Base-by-base conservation (phyloP, 768 basidiomycete species). In the Suillus spraguei region DNA sequence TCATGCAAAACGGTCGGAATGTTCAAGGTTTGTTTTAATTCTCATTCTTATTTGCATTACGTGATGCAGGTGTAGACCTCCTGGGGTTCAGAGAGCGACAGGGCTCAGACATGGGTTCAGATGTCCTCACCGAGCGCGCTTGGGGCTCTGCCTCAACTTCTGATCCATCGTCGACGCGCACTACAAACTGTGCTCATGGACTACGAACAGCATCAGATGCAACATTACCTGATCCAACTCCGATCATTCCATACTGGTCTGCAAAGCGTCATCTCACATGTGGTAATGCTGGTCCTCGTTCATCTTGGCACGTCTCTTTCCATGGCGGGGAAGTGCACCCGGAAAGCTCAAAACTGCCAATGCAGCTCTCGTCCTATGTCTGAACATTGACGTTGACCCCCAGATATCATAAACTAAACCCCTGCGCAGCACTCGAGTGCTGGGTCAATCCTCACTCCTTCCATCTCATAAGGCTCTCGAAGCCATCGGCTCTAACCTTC, bases 341-440 rank as follows among this genome's bases (percentile, higher is more conserved):
- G 89, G 89, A 64, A 94, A 95, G 73, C 85, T 97, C 60, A 97
- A 97, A 77, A 98, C 95, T 1, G 87, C 90, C 20, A 90, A 94
- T 41, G 97, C 94, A 2, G 90, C 89, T 2, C 82, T 97, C 6
- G 91, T 97, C 10, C 80, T 99, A 61, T 99, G 97, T 71, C 83
- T 99, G 22, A 98, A 99, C 77, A 94, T 99, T 73, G 96, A 97
- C 61, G 93, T 97, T 53, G 97, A 99, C 97, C 97, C 20, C 97
- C 97, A 65, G 97, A 99, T 71, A 82, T 98, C 60, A 90, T 99
- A 78, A 99, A 98, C 97, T 7, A n/a, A 91, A 91, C 66, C 97
- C 97, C 1, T 98, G 95, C 68, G 95, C 97, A 0, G 89, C 91
- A 49, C 81, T 97, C 55, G 97, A 99, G 75, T 95, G 94, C 66